A percentile compares a stretch with the other conserved stretches of the same genome.
Evolutionary conservation across 176 grass and related monocot species (phyloP).

Genomic region (barley (Hordeum vulgare)): MorexV3_pseudomolecules_assembly NC_058519.1:63623225-63623724

Average conservation of each 20-base stretch:
- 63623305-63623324: background rate
- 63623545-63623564: background rate
- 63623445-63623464: background rate
- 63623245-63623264: no score
- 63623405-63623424: background rate
- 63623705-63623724: background rate
- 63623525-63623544: background rate
- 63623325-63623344: background rate
- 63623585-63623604: background rate
- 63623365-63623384: background rate
- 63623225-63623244: no score
- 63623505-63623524: background rate
- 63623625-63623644: background rate
- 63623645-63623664: background rate
- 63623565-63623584: background rate
- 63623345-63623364: background rate
- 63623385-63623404: background rate
- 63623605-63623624: background rate
- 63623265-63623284: background rate
- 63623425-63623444: background rate
- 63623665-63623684: background rate
- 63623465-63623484: background rate
- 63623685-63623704: background rate
- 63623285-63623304: background rate
- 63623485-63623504: background rate